Conservation (phyloP, 176 grass and related monocot genomes). For the Triticum turgidum region DNA sequence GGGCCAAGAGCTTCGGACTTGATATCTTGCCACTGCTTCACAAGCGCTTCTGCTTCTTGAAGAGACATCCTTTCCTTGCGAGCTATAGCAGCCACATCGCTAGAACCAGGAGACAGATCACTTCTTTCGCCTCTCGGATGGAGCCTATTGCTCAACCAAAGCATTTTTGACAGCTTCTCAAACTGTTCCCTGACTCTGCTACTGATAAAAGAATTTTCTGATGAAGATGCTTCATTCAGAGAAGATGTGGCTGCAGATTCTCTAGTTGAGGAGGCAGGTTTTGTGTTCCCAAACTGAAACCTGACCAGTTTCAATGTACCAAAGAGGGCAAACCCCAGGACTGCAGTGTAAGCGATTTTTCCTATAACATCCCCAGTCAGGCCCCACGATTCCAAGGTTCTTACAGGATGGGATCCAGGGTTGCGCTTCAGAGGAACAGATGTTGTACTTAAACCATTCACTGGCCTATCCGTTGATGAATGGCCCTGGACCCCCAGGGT, state of each 20-base stretch:
- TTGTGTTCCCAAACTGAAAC: conserved; percentile 53
- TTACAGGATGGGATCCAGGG: conserved; percentile 48
- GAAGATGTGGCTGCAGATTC: conserved; percentile 23
- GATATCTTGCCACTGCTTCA: conserved; percentile 87
- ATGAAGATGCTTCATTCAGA: conserved; percentile 34
- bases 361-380: conserved; percentile 46
- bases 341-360: conserved; percentile 59
- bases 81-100: not conserved
- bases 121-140: conserved; percentile 35
- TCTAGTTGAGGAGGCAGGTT: conserved; percentile 19
- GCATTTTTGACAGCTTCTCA: conserved; percentile 53
- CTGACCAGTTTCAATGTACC: conserved; percentile 57
- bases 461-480: conserved; percentile 40
- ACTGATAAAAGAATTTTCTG: conserved; percentile 37
- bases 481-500: conserved; percentile 53
- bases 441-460: conserved; percentile 32
- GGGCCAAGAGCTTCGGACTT: conserved; percentile 93
- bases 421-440: conserved; percentile 68
- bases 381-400: conserved; percentile 54
- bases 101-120: conserved; percentile 25
- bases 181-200: conserved; percentile 45
- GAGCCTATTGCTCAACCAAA: conserved; percentile 41
- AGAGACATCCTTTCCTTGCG: conserved; percentile 61
- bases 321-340: conserved; percentile 66
- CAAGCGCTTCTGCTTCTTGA: conserved; percentile 77